Percentiles rank a stretch among this genome's conserved stretches.
Conservation (phyloP, 129 eudicot species). For the Escallonia herrerae region DNA sequence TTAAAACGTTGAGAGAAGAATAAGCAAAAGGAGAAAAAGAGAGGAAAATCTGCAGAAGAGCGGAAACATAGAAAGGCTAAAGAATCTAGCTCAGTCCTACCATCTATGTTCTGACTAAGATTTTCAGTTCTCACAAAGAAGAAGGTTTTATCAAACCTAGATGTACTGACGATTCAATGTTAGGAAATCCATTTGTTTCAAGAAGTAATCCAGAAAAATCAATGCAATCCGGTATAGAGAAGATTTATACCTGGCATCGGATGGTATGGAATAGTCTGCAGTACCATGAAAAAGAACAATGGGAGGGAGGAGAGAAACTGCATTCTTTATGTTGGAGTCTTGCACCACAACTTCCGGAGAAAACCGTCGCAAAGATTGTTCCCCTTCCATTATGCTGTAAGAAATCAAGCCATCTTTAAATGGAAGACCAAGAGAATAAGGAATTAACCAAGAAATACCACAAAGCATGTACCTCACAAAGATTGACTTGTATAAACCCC, state of each 20-base stretch:
- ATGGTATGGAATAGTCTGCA: conserved; percentile 81
- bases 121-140: too few relatives aligned
- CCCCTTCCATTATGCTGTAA: conserved; percentile 86
- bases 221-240: neutral
- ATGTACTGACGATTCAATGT: neutral
- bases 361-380: conserved; percentile 55
- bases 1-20: too few relatives aligned
- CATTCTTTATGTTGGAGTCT: conserved; percentile 46
- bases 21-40: too few relatives aligned
- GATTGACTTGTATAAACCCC: conserved; percentile 74
- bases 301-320: conserved; percentile 73
- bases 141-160: too few relatives aligned
- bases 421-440: neutral
- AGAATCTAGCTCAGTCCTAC: too few relatives aligned
- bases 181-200: too few relatives aligned
- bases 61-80: too few relatives aligned
- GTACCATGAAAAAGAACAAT: conserved; percentile 75
- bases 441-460: neutral
- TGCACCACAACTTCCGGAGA: conserved; percentile 81
- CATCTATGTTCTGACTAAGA: too few relatives aligned
- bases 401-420: conserved; percentile 1
- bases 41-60: too few relatives aligned
- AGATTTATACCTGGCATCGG: conserved; percentile 58
- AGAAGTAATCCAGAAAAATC: neutral
- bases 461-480: conserved; percentile 46